A percentile compares a stretch with the other conserved stretches of the same genome.
Conservation (phyloP, 495 filamentous ascomycete species). For the Penicillium taxi region DNA sequence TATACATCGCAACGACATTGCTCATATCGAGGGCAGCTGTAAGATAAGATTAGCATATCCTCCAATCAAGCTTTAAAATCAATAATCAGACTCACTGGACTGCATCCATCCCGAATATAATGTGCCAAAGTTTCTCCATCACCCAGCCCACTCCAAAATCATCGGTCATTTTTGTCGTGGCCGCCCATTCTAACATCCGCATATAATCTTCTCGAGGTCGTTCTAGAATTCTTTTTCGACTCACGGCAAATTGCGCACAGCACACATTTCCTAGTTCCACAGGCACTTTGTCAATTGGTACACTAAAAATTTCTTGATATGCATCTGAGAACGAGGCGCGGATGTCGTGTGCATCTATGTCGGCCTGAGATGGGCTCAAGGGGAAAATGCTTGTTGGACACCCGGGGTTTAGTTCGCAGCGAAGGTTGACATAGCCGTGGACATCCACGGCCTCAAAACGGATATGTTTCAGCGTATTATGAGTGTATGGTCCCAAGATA, state of each 20-base stretch:
- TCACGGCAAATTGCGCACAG: slow-evolving; percentile 45
- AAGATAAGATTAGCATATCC: not conserved
- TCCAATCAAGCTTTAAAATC: not conserved
- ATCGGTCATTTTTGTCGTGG: slow-evolving; percentile 25
- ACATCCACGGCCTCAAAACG: slow-evolving; percentile 32
- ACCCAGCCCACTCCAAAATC: slow-evolving; percentile 37
- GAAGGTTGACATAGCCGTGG: slow-evolving; percentile 35
- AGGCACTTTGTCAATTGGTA: slow-evolving; percentile 23
- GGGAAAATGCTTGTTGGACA: slow-evolving; percentile 30
- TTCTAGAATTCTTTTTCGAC: slow-evolving; percentile 32
- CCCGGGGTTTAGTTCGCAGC: slow-evolving; percentile 31
- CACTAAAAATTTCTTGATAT: slow-evolving; percentile 29
- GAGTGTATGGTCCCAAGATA: slow-evolving; percentile 29
- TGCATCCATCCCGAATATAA: slow-evolving; percentile 33
- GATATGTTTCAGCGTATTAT: slow-evolving; percentile 20
- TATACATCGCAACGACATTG: slow-evolving; percentile 40
- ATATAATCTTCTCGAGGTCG: slow-evolving; percentile 36
- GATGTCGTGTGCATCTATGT: slow-evolving; percentile 31
- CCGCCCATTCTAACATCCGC: slow-evolving; percentile 37
- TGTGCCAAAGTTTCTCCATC: slow-evolving; percentile 37
- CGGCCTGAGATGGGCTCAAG: slow-evolving; percentile 21
- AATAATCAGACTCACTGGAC: slow-evolving; percentile 24
- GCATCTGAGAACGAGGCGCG: slow-evolving; percentile 27
- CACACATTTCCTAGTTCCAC: slow-evolving; percentile 37
- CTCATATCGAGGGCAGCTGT: slow-evolving; percentile 32